Percentiles rank a stretch among this genome's conserved stretches.
phyloP scores from a whole-genome alignment of 371 early-diverging fungal genomes.

The Mucor plumbeus region DNA sequence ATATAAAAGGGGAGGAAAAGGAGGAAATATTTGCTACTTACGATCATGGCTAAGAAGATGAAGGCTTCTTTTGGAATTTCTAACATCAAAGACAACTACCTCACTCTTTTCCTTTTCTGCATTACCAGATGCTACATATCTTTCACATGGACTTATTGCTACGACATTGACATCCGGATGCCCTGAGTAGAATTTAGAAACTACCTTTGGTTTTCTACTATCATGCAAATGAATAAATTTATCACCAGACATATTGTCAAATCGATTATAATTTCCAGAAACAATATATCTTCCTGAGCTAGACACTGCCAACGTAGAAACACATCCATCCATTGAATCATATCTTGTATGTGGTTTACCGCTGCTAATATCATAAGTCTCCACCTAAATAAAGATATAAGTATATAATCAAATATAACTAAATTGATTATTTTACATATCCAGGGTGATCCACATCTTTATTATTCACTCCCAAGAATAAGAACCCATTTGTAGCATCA shows the following conservation, averaged over 20 bases:
- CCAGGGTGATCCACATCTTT: conserved; percentile 28
- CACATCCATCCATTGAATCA: conserved; percentile 33
- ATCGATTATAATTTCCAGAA: conserved; percentile 39
- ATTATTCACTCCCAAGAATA: conserved; percentile 40
- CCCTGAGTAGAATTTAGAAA: conserved; percentile 28
- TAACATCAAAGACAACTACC: conserved; percentile 41
- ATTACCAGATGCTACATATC: conserved; percentile 45
- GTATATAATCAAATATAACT: neutral
- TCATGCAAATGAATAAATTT: conserved; percentile 42
- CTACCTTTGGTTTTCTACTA: conserved; percentile 8
- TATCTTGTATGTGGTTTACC: conserved; percentile 16
- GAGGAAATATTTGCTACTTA: conserved; percentile 13
- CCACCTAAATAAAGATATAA: conserved; percentile 24
- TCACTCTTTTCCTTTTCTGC: conserved; percentile 38
- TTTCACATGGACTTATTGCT: conserved; percentile 46
- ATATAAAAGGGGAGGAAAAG: neutral
- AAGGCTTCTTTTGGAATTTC: conserved; percentile 25
- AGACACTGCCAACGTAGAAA: conserved; percentile 37
- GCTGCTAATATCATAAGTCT: conserved; percentile 31
- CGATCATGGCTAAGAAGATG: conserved; percentile 38
- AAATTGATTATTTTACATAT: conserved; percentile 25
- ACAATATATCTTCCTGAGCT: conserved; percentile 30
- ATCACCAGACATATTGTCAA: conserved; percentile 40
- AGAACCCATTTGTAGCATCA: conserved; percentile 20
- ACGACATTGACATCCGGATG: conserved; percentile 52